These are phyloP conservation scores for Endocarpon pusillum DNA, from an alignment of 495 filamentous ascomycete species.

Conservation along the genomic window DNA sequence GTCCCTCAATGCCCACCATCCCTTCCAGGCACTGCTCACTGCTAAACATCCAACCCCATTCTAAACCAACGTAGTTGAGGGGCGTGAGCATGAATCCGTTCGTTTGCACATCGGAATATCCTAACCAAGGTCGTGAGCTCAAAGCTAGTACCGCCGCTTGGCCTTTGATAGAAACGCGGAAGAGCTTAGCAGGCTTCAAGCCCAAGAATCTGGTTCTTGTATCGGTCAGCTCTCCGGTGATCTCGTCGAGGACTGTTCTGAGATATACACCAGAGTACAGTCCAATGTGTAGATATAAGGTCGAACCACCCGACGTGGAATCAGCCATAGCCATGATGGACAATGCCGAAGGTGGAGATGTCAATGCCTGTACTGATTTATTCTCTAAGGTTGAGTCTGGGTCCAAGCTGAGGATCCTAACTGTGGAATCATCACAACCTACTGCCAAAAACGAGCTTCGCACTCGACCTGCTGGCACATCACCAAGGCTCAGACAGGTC, in stretches of 20 bases:
- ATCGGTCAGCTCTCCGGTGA: slow-evolving; percentile 86
- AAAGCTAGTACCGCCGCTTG: slow-evolving; percentile 79
- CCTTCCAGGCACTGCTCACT: slow-evolving; percentile 85
- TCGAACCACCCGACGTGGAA: slow-evolving; percentile 59
- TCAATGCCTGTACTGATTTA: slow-evolving; percentile 84
- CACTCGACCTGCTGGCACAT: slow-evolving; percentile 74
- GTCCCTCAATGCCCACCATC: slow-evolving; percentile 87
- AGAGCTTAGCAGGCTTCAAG: slow-evolving; percentile 71
- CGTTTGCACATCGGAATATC: slow-evolving; percentile 70
- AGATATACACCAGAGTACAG: slow-evolving; percentile 91
- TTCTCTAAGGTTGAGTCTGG: slow-evolving; percentile 79
- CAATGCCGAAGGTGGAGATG: slow-evolving; percentile 71
- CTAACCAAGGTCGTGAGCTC: slow-evolving; percentile 81
- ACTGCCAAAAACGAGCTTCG: slow-evolving; percentile 85
- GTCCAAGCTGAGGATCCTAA: slow-evolving; percentile 79
- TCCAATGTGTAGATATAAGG: slow-evolving; percentile 86
- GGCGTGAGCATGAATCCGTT: slow-evolving; percentile 84
- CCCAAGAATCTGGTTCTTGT: slow-evolving; percentile 89
- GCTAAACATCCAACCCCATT: slow-evolving; percentile 91
- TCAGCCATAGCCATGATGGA: slow-evolving; percentile 94
- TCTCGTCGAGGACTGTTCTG: slow-evolving; percentile 80
- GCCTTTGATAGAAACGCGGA: slow-evolving; percentile 67
- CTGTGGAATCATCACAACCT: slow-evolving; percentile 89
- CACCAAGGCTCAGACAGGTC: slow-evolving; percentile 81
- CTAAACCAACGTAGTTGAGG: slow-evolving; percentile 68